Conservation (phyloP, 169 alveolate genomes). For the Cryptosporidium bovis region DNA sequence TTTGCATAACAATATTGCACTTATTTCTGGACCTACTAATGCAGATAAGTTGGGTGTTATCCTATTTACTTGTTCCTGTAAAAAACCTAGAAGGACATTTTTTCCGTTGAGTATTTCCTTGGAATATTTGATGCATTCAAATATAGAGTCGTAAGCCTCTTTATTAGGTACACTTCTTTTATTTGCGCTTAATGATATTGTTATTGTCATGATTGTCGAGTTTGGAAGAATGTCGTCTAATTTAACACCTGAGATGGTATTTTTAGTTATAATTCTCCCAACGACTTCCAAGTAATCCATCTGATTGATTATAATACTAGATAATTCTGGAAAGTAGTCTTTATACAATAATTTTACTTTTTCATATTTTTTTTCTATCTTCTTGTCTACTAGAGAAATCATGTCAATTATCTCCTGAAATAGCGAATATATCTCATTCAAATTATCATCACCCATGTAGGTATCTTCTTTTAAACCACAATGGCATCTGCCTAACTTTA, state of each 20-base stretch:
- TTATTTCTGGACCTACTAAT: constrained; percentile 94
- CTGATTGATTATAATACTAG: constrained; percentile 87
- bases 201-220: constrained; percentile 89
- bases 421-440: not conserved
- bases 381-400: constrained; percentile 17
- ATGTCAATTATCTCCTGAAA: constrained; percentile 46
- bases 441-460: not conserved
- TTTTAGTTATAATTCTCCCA: constrained; percentile 83
- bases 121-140: constrained; percentile 52
- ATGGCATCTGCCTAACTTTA: not conserved
- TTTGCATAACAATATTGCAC: constrained; percentile 95
- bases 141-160: constrained; percentile 74
- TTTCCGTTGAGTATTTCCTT: not conserved
- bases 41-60: constrained; percentile 97
- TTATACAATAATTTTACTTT: constrained; percentile 85
- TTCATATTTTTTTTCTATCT: constrained; percentile 10
- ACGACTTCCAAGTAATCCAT: constrained; percentile 89
- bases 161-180: constrained; percentile 78
- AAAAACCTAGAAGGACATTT: constrained; percentile 77
- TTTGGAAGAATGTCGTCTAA: constrained; percentile 86
- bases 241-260: constrained; percentile 82
- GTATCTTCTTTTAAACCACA: not conserved
- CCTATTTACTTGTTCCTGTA: constrained; percentile 91
- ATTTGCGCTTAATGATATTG: constrained; percentile 88
- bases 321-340: constrained; percentile 87